Conservation (phyloP, 768 basidiomycete species). For the Cystoderma amianthinum region DNA sequence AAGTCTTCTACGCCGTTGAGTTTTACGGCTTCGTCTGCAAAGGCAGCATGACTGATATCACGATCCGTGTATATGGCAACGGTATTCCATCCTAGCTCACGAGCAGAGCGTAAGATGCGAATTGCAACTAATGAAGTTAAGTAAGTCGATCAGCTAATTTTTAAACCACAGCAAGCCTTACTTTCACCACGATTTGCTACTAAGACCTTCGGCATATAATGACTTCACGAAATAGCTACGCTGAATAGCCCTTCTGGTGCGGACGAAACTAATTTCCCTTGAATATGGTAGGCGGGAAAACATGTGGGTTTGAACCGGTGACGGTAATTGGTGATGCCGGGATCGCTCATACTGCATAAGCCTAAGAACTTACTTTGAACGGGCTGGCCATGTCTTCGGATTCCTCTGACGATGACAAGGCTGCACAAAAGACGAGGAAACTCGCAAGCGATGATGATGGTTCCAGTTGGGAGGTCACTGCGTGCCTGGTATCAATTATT, state of each 20-base stretch:
- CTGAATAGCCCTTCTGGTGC: neutral
- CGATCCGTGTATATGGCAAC: conserved; percentile 84
- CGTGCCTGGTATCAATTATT: neutral
- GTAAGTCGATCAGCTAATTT: conserved; percentile 13
- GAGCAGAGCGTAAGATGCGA: conserved; percentile 79
- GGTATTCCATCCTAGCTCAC: conserved; percentile 82
- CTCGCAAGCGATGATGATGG: conserved; percentile 11
- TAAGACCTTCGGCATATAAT: conserved; percentile 52
- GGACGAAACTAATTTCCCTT: neutral
- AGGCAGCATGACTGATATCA: conserved; percentile 74
- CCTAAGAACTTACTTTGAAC: neutral
- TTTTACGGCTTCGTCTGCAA: conserved; percentile 84
- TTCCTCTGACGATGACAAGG: neutral
- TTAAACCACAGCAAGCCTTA: conserved; percentile 16
- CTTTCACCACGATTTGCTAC: conserved; percentile 75
- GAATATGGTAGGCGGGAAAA: too few species aligned
- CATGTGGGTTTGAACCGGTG: too few species aligned
- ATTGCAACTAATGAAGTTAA: conserved; percentile 58
- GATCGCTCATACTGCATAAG: neutral
- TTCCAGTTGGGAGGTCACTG: conserved; percentile 23
- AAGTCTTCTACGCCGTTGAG: conserved; percentile 62
- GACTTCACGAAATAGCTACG: neutral
- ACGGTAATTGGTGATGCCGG: conserved; percentile 11
- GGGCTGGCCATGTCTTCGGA: conserved; percentile 12
- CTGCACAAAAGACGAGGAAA: neutral